These are phyloP conservation scores for Narthecium ossifragum DNA, from an alignment of 106 monocot species.

Conservation along the genomic window DNA sequence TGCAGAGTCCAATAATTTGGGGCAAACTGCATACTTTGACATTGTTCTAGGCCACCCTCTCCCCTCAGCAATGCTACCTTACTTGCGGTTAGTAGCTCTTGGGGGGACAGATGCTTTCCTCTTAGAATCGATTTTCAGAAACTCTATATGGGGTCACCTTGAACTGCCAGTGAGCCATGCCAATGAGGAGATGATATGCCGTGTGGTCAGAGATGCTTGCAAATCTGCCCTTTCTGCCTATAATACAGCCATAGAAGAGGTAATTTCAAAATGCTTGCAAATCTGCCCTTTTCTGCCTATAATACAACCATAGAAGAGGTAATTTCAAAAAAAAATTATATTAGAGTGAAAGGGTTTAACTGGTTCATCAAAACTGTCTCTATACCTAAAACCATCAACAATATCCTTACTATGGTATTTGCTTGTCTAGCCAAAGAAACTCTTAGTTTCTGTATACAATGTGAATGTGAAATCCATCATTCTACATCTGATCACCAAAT, in stretches of 20 bases:
- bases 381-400: no score
- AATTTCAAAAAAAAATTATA: no score
- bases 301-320: conserved; percentile 84
- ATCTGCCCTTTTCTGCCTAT: conserved; percentile 62
- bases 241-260: conserved; percentile 77
- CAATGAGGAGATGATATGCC: conserved; percentile 77
- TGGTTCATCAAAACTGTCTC: no score
- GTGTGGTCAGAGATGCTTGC: conserved; percentile 70
- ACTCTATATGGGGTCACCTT: conserved; percentile 78
- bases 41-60: conserved; percentile 49
- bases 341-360: no score
- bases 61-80: conserved; percentile 67
- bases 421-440: no score
- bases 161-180: conserved; percentile 69
- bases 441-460: no score
- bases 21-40: conserved; percentile 78
- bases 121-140: conserved; percentile 85
- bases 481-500: no score
- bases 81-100: conserved; percentile 74
- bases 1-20: conserved; percentile 74
- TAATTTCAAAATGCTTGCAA: conserved; percentile 76
- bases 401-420: no score
- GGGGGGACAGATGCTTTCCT: conserved; percentile 95
- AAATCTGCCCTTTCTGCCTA: conserved; percentile 63
- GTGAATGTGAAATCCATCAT: no score